Conservation (phyloP, 352 stramenopile species). For the Saprolegnia parasitica region DNA sequence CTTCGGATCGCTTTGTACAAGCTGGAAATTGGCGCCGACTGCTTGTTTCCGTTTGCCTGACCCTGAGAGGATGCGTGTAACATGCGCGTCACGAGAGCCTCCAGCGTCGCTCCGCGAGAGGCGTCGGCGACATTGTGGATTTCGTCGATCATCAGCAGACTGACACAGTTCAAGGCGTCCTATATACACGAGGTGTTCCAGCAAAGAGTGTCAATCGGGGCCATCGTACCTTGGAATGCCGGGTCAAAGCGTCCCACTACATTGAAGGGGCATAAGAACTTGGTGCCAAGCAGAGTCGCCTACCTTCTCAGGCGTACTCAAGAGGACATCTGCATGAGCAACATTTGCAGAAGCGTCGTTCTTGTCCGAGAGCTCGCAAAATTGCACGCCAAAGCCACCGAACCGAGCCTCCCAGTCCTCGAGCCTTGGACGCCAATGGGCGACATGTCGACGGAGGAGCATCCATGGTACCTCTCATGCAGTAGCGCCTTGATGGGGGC, state of each 20-base stretch:
- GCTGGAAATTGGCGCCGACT: neutral
- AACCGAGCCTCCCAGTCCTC: slow-evolving; percentile 42
- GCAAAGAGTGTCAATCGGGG: slow-evolving; percentile 1
- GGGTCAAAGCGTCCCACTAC: slow-evolving; percentile 43
- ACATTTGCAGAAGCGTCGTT: slow-evolving; percentile 21
- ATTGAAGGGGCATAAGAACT: neutral
- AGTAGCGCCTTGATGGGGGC: slow-evolving; percentile 43
- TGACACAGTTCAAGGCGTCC: slow-evolving; percentile 21
- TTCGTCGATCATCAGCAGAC: slow-evolving; percentile 39
- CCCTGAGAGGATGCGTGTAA: neutral
- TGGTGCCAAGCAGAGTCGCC: neutral
- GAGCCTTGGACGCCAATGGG: slow-evolving; percentile 28
- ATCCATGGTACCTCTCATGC: slow-evolving; percentile 38
- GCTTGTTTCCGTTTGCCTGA: neutral
- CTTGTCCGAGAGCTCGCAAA: slow-evolving; percentile 39
- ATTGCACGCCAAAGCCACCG: slow-evolving; percentile 36
- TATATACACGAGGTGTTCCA: neutral
- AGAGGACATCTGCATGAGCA: slow-evolving; percentile 33
- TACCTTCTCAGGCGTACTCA: slow-evolving; percentile 51
- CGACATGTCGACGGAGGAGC: neutral
- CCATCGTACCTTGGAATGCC: slow-evolving; percentile 27
- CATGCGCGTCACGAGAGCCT: slow-evolving; percentile 19
- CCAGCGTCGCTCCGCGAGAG: neutral
- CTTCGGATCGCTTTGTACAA: neutral
- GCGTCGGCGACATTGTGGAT: slow-evolving; percentile 13